A percentile compares a stretch with the other conserved stretches of the same genome.
Conservation (phyloP, 768 basidiomycete species). For the Gymnopilus dilepis region DNA sequence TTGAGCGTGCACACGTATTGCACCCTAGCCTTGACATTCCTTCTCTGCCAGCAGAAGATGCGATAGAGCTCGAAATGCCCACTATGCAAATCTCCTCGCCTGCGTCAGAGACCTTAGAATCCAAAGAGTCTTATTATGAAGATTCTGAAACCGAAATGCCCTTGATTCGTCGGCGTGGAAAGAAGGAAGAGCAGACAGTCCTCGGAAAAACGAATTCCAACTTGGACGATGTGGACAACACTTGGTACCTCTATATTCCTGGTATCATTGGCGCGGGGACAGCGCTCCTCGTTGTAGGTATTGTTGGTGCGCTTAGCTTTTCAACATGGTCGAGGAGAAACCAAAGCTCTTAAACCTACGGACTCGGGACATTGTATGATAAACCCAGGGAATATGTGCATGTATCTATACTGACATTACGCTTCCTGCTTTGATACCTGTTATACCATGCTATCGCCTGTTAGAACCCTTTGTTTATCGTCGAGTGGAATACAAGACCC, state of each 20-base stretch:
- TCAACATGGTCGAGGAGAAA: constrained; percentile 71
- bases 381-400: background rate
- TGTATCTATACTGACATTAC: constrained; percentile 1
- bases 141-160: constrained; percentile 45
- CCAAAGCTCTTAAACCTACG: constrained; percentile 54
- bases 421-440: background rate
- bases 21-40: constrained; percentile 74
- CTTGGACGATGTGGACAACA: constrained; percentile 65
- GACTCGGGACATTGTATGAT: background rate
- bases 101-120: constrained; percentile 40
- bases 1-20: constrained; percentile 69
- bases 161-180: constrained; percentile 52
- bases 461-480: background rate
- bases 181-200: constrained; percentile 59
- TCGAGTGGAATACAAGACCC: background rate
- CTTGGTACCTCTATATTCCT: constrained; percentile 84
- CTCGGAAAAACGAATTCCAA: constrained; percentile 49
- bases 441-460: background rate
- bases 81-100: constrained; percentile 56
- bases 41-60: constrained; percentile 56
- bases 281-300: constrained; percentile 77
- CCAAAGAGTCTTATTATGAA: constrained; percentile 39
- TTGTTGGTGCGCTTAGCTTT: constrained; percentile 79
- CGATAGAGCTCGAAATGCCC: constrained; percentile 71
- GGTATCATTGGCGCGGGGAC: constrained; percentile 86